A percentile compares a stretch with the other conserved stretches of the same genome.
phyloP scores from a whole-genome alignment of 345 rosid species.

The Citrus unshiu region DNA sequence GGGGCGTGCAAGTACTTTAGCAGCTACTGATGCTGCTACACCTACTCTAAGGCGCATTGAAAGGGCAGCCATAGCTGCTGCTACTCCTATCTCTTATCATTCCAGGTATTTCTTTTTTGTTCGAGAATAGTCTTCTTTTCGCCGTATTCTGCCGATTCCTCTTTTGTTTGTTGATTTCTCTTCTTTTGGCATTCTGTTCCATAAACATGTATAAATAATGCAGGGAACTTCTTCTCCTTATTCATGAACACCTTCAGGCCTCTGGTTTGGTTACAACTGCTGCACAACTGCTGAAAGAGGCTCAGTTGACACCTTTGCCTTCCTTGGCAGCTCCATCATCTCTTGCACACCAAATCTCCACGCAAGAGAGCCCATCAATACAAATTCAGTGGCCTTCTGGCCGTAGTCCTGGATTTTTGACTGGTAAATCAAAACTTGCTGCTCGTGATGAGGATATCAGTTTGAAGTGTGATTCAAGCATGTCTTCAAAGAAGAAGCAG shows the following conservation, averaged over 20 bases:
- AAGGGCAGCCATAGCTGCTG: constrained; percentile 98
- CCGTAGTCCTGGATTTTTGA: constrained; percentile 66
- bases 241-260: constrained; percentile 96
- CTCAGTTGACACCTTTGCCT: constrained; percentile 83
- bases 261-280: constrained; percentile 78
- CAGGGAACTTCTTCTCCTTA: constrained; percentile 92
- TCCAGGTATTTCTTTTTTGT: constrained; percentile 39
- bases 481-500: constrained; percentile 71
- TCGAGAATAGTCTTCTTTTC: background rate
- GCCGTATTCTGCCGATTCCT: background rate
- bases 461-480: constrained; percentile 39
- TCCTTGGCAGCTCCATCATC: constrained; percentile 64
- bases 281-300: constrained; percentile 70
- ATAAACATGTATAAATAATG: constrained; percentile 12
- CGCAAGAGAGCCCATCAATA: constrained; percentile 53
- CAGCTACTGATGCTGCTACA: constrained; percentile 99
- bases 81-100: constrained; percentile 94
- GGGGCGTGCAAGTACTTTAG: constrained; percentile 85
- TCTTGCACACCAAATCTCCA: constrained; percentile 46
- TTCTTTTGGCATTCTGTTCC: constrained; percentile 10
- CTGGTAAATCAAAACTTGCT: constrained; percentile 43
- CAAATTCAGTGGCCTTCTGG: constrained; percentile 91
- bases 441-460: constrained; percentile 41
- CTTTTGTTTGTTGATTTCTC: background rate
- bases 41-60: constrained; percentile 97